Base-by-base conservation (phyloP, 306 rosid species). In the Quercus agrifolia region DNA sequence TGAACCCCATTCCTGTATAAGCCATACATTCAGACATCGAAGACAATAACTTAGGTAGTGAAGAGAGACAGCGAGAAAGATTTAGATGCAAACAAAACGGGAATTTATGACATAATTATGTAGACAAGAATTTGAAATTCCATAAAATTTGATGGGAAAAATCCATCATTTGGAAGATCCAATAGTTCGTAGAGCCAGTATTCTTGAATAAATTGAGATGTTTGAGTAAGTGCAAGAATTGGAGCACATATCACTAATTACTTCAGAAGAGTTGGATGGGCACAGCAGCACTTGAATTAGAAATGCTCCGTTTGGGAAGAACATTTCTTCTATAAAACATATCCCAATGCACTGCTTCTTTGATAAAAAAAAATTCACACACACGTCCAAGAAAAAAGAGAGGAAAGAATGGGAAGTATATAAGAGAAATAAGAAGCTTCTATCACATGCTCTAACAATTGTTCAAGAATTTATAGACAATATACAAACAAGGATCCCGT, bases 1-100 rank as follows among this genome's bases (percentile, higher is more conserved):
- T 76, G 82, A 77, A 74, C 87, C 91, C 99, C 98, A 93, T 83
- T 93, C 98, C 99, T 96, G 78, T 77, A 83, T 71, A 74, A 18
- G 58, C 62, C 81, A 77, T 70, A 49, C 81, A 73, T 62, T 84
- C 72, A 69, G 69, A 74, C 33, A 41, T 84, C 9, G 76, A 70
- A 20, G 71, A 33, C 69, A 70, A 57, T 54, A 49, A 82, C 64
- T 74, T 19, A 64, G 77, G 56, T n/a, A 38, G 44, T 51, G 46
- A 54, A 38, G 54, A 49, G 54, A 49, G 75, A 61, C 67, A 66
- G 75, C 41, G 67, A 66, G 67, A 20, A 30, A 20, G 33, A 17
- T 75, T 14, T 56, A 74, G 52, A 70, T 20, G 35, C 64, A 78
- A 17, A 71, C 30, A 79, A 49, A 66, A 44, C 13, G 59, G 67